Conservation (phyloP, 192 early-diverging fungal species). For the Glomus cerebriforme region DNA sequence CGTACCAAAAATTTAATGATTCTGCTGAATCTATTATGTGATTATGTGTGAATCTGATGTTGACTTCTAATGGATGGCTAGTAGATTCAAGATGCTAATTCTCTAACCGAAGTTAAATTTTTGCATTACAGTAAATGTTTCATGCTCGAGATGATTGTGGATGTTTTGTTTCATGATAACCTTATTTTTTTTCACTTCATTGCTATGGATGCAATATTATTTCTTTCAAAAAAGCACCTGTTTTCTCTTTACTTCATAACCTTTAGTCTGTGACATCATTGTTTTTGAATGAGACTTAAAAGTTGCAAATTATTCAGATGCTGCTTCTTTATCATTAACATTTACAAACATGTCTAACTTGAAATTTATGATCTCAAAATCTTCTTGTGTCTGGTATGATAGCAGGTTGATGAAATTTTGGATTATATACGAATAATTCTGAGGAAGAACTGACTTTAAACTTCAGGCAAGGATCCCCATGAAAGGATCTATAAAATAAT, state of each 20-base stretch:
- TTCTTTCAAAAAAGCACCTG: slow-evolving; percentile 1
- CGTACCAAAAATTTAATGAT: not conserved
- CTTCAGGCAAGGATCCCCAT: not conserved
- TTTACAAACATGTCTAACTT: slow-evolving; percentile 6
- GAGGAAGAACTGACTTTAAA: not conserved
- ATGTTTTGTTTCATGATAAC: not conserved
- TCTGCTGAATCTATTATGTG: not conserved
- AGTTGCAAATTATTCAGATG: not conserved
- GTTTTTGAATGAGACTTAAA: not conserved
- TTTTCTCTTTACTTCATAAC: not conserved
- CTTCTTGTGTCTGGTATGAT: not conserved
- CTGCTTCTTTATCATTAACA: slow-evolving; percentile 12
- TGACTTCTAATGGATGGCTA: not conserved
- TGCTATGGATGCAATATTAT: slow-evolving; percentile 2
- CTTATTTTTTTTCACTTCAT: not conserved
- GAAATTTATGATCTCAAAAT: not conserved
- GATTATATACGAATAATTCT: no score
- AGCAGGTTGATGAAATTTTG: not conserved
- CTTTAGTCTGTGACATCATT: not conserved
- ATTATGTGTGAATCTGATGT: not conserved
- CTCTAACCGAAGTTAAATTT: not conserved
- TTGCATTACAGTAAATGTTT: not conserved
- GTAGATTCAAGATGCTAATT: not conserved
- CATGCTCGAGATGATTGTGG: not conserved
- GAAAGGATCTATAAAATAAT: no score